Evolutionary conservation across 1,284 basidiomycete genomes (phyloP), one percentile per base, ranked within the genome.

Genomic region (Puccinia horiana): DNA sequence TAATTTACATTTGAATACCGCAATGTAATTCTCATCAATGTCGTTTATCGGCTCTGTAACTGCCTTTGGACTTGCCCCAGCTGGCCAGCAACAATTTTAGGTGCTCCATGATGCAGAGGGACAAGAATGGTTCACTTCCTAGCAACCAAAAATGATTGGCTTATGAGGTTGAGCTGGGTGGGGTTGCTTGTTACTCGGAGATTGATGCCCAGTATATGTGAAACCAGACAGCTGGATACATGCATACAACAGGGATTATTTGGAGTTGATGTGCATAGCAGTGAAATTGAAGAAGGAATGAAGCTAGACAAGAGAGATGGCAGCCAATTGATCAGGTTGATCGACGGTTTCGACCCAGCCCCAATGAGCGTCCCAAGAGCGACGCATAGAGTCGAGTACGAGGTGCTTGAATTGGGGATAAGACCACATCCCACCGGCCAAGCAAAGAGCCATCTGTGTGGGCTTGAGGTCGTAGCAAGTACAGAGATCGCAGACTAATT

Each of bases 351-450:
- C 70, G 18, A 74, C 56, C 79, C 79, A 74, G 52, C 79, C 69
- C 79, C 79, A 74, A 23, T 74, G 2, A n/a, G 69, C 79, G 44
- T 44, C 44, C 79, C 79, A 81, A 0, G n/a, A 23, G 8, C 26
- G 2, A 1, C 26, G 32, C 54, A 70, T 81, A 29, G 26, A 29
- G 0, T 65, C 16, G 26, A 81, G 12, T 9, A 81, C 67, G 4
- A 74, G 23, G 29, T 56, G 9, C 37, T 26, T 44, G 73, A 73
- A 81, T 32, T 42, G 35, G 52, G 56, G 29, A 49, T 63, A 74
- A 8, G 23, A 54, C 79, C 79, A 81, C 79, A 81, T 81, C 3
- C 79, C 79, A 9, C 79, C 79, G 26, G 70, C 79, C 47, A 81
- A 52, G 8, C 52, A 81, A 9, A 81, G 47, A 9, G 74, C 79